Base-by-base conservation (phyloP, 257 asterid genomes). In the Przewalskia tangutica region DNA sequence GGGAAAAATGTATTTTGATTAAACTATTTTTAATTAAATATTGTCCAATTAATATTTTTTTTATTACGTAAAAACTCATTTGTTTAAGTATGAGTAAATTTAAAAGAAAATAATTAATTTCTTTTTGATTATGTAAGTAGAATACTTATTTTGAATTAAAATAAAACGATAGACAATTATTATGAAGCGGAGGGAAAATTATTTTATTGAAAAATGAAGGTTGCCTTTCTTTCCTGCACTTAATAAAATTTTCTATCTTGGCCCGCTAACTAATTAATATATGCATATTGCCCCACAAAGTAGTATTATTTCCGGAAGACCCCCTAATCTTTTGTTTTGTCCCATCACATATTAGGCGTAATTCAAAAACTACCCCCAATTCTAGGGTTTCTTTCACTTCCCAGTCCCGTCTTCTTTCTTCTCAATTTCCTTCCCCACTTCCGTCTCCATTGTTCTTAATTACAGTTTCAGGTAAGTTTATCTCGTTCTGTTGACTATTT, bases 341-440 rank as follows among this genome's bases (percentile, higher is more conserved):
- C 55, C 12, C 3, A 4, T 71, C 48, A 32, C 36, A 56, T 11
- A 60, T 80, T 84, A 44, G 62, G 77, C 86, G 87, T 86, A 92
- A 85, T 89, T 85, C 82, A 66, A 88, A 81, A 89, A 86, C 87
- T 62, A 78, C 86, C 94, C 94, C 89, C 78, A 84, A 66, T 84
- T 88, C 90, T 89, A 89, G 95, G 94, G 91, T 88, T 89, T 85
- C 83, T 12, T 44, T 66, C 82, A 60, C 77, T 79, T 81, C 77
- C 78, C 92, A 84, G 84, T 85, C 82, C 87, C 88, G 79, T 79
- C 82, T 66, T 71, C 55, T 67, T 80, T 79, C 51, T 58, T 58
- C 71, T 36, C 88, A 86, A 81, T 83, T 84, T 83, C 84, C 75
- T 84, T 32, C 38, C 16, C 82, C 8, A 55, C 9, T 55, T 55